Base-by-base conservation (phyloP, 2,329 filamentous ascomycete species). In the Colletotrichum siamense region DNA sequence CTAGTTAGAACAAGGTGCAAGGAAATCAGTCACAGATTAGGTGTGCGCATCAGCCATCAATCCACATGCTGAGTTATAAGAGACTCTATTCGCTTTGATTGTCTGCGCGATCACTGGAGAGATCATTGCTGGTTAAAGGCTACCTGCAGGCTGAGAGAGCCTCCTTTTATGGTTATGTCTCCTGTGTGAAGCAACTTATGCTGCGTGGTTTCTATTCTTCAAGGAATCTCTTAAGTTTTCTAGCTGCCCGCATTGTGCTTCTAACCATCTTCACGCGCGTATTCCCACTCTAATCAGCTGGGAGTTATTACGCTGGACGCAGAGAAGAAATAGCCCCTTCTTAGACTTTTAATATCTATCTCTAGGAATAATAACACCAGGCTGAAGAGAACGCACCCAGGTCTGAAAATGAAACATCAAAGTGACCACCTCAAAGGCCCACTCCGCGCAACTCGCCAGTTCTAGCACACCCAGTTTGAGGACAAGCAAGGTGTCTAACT, bases 261-360 rank as follows among this genome's bases (percentile, higher is more conserved):
- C n/a, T 52, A 8, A 5, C 1, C 6, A 13, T 52, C 44, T 0
- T 52, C 10, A 22, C 10, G 3, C 6, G 1, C 0, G 6, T 22
- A 52, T 52, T 22, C 2, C 6, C 3, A 13, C n/a, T 52, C 10
- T 13, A 22, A 22, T 22, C 6, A 52, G n/a, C 6, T 52, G 0
- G n/a, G 10, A 52, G 10, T 2, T 22, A 22, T 24, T 2, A 22
- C 10, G n/a, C n/a, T 22, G 12, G 44, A 52, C 6, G 6, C 0
- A 52, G 44, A 52, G n/a, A 7, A 13, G 6, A 49, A 49, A 6
- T 0, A 49, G 16, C 16, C 8, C 16, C 16, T 44, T 6, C 5
- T n/a, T 6, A n/a, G 2, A 44, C 3, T 44, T 10, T 10, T 10
- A 8, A n/a, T 44, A 10, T n/a, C 5, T n/a, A n/a, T 44, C 5